These are phyloP conservation scores for Populus simonii DNA, from an alignment of 345 rosid species.

Conservation along the genomic window DNA sequence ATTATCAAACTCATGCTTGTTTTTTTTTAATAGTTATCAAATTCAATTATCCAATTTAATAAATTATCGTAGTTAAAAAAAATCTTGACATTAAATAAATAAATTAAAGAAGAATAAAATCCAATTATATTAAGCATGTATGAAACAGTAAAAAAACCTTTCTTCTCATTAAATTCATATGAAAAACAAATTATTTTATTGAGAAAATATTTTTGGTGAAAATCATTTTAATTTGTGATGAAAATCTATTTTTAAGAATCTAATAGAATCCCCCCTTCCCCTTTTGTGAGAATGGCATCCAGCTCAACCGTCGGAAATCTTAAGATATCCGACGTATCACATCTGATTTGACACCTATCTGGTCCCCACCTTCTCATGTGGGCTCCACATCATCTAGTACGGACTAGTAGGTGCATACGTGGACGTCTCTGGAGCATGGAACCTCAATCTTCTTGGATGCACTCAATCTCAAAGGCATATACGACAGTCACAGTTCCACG, in stretches of 20 bases:
- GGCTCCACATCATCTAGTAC: slow-evolving; percentile 6
- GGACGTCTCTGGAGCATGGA: slow-evolving; percentile 24
- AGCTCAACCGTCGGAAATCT: slow-evolving; percentile 25
- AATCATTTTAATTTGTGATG: too few species aligned
- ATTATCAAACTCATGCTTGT: too few species aligned
- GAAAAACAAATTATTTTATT: too few species aligned
- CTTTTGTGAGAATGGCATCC: slow-evolving; percentile 24
- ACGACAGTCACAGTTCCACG: background rate
- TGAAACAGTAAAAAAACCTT: too few species aligned
- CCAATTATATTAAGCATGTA: too few species aligned
- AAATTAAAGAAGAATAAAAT: too few species aligned
- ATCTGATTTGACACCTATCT: background rate
- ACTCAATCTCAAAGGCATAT: background rate
- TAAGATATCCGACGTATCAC: slow-evolving; percentile 21
- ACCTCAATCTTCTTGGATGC: background rate
- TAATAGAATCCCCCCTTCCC: background rate
- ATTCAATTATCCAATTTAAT: too few species aligned
- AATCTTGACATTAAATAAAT: too few species aligned
- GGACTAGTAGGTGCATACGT: slow-evolving; percentile 16
- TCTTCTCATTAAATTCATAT: too few species aligned
- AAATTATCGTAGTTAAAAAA: too few species aligned
- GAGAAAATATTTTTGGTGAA: too few species aligned
- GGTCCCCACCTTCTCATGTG: background rate
- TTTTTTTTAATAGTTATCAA: too few species aligned
- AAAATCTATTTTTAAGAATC: background rate